Base-by-base conservation (phyloP, 441 rosid genomes). In the Brassica balearica region DNA sequence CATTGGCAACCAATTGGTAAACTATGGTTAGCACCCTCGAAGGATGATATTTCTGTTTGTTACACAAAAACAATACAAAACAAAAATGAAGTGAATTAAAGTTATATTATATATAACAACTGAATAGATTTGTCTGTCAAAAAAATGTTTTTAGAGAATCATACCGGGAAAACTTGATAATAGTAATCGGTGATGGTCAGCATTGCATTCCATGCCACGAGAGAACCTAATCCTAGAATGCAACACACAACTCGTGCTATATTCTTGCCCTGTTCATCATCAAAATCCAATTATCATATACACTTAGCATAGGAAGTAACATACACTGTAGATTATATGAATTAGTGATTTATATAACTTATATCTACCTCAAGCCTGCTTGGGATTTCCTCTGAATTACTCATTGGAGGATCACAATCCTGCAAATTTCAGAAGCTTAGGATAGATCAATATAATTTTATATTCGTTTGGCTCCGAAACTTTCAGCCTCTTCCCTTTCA, bases 191-290 rank as follows among this genome's bases (percentile, higher is more conserved):
- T 78, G 20, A 84, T 80, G 14, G 83, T 85, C 23, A 85, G 38
- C 86, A 85, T 80, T 46, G 86, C 85, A 74, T 80, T 80, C 85
- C 86, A 85, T 63, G 88, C 82, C 65, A 85, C 74, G 5, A 85
- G 86, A 68, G 84, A 75, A 6, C 88, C 88, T 74, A 83, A 0
- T 8, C 86, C 88, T 0, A 85, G 80, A 59, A 85, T 22, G 80
- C 86, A 83, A 74, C 85, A 80, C 63, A 85, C 86, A 23, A 77
- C n/a, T 34, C 76, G 68, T 34, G 88, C 88, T 11, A 55, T 46
- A 62, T 46, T 79, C 78, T 83, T 82, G 12, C 88, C 88, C 84
- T 83, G 71, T 43, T 69, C 19, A 53, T 43, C 69, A 60, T 58
- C 48, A 61, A 62, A 22, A 5, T n/a, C 32, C 7, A 48, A 53